Evolutionary conservation across 1,284 basidiomycete genomes (phyloP).

Genomic region (Trichosporon asahii): DNA sequence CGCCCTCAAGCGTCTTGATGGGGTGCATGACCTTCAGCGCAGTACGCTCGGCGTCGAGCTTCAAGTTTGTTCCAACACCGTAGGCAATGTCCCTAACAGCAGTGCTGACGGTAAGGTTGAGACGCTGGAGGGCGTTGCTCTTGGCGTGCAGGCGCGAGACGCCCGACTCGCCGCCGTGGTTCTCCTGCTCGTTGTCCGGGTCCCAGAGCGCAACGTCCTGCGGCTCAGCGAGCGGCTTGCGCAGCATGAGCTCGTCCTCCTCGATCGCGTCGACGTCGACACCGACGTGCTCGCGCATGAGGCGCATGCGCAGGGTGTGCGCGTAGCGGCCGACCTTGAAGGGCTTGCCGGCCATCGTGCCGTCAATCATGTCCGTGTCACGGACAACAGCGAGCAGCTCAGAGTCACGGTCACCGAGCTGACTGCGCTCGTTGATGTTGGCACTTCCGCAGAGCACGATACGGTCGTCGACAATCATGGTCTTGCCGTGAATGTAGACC

Average conservation of each 20-base stretch:
- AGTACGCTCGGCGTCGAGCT: constrained; percentile 49
- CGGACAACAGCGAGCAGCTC: constrained; percentile 88
- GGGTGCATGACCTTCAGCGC: constrained; percentile 55
- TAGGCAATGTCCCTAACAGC: constrained; percentile 42
- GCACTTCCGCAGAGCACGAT: constrained; percentile 98
- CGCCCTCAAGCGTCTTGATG: constrained; percentile 36
- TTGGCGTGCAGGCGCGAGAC: constrained; percentile 48
- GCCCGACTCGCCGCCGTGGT: constrained; percentile 30
- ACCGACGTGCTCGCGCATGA: constrained; percentile 96
- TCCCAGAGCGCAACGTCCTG: constrained; percentile 69
- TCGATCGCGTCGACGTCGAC: constrained; percentile 88
- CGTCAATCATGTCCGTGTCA: constrained; percentile 94
- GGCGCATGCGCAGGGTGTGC: constrained; percentile 83
- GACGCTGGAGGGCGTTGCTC: constrained; percentile 33
- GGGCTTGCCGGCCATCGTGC: constrained; percentile 88
- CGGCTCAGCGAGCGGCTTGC: constrained; percentile 59
- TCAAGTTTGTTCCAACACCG: constrained; percentile 48
- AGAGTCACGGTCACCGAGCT: constrained; percentile 93
- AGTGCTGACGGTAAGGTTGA: constrained; percentile 37
- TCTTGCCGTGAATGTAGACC: constrained; percentile 84
- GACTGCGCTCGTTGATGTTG: constrained; percentile 97
- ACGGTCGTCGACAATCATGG: constrained; percentile 88
- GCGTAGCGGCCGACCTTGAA: constrained; percentile 96
- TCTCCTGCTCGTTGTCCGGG: constrained; percentile 68
- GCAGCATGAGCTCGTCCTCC: constrained; percentile 66